phyloP scores from a whole-genome alignment of 2,329 filamentous ascomycete species.

The Paraphoma chrysanthemicola region DNA sequence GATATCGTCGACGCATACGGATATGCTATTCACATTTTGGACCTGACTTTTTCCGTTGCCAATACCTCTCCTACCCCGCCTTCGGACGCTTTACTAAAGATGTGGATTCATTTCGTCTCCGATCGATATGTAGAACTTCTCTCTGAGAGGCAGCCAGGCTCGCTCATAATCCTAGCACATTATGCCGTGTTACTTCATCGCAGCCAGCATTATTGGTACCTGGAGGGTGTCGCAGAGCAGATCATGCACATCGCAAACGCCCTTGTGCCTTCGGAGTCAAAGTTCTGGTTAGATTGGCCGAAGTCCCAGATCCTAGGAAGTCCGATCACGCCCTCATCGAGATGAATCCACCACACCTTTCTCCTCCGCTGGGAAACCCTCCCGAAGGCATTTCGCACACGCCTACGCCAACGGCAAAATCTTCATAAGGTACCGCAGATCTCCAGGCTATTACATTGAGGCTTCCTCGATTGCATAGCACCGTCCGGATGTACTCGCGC shows the following conservation, averaged over 20 bases:
- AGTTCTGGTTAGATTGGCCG: conserved; percentile 37
- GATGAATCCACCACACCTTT: not conserved
- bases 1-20: conserved; percentile 38
- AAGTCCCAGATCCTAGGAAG: conserved; percentile 26
- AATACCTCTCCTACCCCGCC: conserved; percentile 19
- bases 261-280: conserved; percentile 35
- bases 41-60: conserved; percentile 27
- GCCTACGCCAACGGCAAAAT: too few relatives aligned
- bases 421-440: too few relatives aligned
- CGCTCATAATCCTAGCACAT: conserved; percentile 46
- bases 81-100: conserved; percentile 33
- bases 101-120: conserved; percentile 33
- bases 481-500: too few relatives aligned
- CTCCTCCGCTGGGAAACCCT: too few relatives aligned
- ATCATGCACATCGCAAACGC: conserved; percentile 32
- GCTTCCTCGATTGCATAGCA: not conserved
- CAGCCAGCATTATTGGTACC: conserved; percentile 31
- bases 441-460: not conserved
- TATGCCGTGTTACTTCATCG: conserved; percentile 42
- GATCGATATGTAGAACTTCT: conserved; percentile 37
- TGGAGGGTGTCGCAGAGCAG: conserved; percentile 32
- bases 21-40: conserved; percentile 27
- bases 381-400: too few relatives aligned
- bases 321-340: conserved; percentile 2
- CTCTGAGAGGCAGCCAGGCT: conserved; percentile 36